A percentile compares a stretch with the other conserved stretches of the same genome.
phyloP scores from a whole-genome alignment of 2,329 filamentous ascomycete genomes.

The Penicillium sp. region DNA sequence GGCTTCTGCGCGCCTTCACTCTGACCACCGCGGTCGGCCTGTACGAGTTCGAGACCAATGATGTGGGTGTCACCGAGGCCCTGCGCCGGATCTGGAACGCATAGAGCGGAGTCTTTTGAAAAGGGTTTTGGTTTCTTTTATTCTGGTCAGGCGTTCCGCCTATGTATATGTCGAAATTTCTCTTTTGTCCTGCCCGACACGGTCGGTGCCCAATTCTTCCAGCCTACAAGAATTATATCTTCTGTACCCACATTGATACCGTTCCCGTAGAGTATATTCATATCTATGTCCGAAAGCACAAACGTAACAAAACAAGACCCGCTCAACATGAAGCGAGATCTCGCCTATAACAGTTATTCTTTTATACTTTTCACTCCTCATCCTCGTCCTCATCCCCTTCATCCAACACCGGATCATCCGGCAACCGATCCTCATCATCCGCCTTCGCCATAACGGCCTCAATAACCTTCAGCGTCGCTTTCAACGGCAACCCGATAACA shows the following conservation, averaged over 20 bases:
- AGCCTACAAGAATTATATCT: conserved; percentile 14
- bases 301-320: not conserved
- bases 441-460: conserved; percentile 83
- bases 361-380: conserved; percentile 1
- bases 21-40: conserved; percentile 80
- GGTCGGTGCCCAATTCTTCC: conserved; percentile 16
- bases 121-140: conserved; percentile 28
- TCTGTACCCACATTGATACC: conserved; percentile 9
- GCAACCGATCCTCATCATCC: conserved; percentile 59
- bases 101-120: conserved; percentile 29
- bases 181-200: conserved; percentile 23
- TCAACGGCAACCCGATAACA: conserved; percentile 84
- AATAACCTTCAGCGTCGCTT: conserved; percentile 73
- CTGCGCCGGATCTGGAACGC: conserved; percentile 89
- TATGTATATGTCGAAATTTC: conserved; percentile 34
- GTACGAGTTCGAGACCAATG: conserved; percentile 99
- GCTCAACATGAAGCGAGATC: not conserved
- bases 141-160: conserved; percentile 33
- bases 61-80: conserved; percentile 88
- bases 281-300: conserved; percentile 7
- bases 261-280: not conserved
- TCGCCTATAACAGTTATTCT: not conserved
- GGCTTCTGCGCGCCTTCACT: conserved; percentile 76
- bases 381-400: conserved; percentile 37
- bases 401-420: conserved; percentile 42